Evolutionary conservation across 2,329 filamentous ascomycete genomes (phyloP).

Genomic region (Teratosphaeria pseudoeucalypti): DNA sequence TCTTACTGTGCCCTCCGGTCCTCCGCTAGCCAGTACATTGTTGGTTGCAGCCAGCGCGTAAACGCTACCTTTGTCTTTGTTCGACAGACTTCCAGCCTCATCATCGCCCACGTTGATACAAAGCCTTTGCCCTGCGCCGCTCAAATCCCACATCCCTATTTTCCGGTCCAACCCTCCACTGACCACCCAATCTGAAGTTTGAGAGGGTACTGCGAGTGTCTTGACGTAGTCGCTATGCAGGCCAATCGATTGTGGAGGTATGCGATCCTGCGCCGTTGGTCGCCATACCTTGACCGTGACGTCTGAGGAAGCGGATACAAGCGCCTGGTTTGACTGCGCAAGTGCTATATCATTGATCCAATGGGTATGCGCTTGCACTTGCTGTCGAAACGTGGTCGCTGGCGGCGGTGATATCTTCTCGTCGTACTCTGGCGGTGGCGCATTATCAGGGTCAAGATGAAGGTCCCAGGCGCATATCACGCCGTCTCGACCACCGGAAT

Average conservation of each 20-base stretch:
- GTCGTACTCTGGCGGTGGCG: conserved; percentile 22
- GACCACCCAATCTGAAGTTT: conserved; percentile 72
- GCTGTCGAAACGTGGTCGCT: conserved; percentile 47
- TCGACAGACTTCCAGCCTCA: conserved; percentile 59
- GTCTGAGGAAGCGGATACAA: conserved; percentile 89
- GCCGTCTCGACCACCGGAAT: conserved; percentile 90
- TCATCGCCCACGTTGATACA: conserved; percentile 79
- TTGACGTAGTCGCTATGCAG: conserved; percentile 96
- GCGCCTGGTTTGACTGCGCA: conserved; percentile 63
- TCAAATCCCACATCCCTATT: conserved; percentile 87
- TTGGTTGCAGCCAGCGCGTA: conserved; percentile 78
- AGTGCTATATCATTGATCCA: conserved; percentile 92
- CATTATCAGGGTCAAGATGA: conserved; percentile 51
- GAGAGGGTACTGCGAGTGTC: conserved; percentile 69
- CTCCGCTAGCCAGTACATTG: conserved; percentile 78
- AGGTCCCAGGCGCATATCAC: conserved; percentile 94
- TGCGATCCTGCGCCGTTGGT: conserved; percentile 52
- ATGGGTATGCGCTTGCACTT: conserved; percentile 77
- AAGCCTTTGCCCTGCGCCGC: conserved; percentile 72
- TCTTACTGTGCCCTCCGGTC: conserved; percentile 84
- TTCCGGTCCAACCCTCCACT: conserved; percentile 89
- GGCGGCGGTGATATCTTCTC: conserved; percentile 25
- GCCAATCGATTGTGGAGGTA: conserved; percentile 70
- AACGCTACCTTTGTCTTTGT: conserved; percentile 78
- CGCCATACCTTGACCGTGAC: conserved; percentile 89